A percentile compares a stretch with the other conserved stretches of the same genome.
These are phyloP conservation scores for Hypoxylon rubiginosum DNA, from an alignment of 2,329 filamentous ascomycete genomes.

Conservation along the genomic window DNA sequence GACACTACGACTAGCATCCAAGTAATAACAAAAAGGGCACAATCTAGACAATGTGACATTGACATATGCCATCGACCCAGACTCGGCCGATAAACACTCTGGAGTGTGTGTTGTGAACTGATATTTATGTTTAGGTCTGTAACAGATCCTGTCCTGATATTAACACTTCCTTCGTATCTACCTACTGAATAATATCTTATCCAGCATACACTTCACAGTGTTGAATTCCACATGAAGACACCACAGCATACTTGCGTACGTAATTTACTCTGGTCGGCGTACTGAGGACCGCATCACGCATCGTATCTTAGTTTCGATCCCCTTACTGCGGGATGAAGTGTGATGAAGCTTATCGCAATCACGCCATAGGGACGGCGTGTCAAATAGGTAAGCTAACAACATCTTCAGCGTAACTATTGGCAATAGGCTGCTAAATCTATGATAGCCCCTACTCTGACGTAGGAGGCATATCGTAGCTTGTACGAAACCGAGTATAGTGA, in stretches of 20 bases:
- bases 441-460: not conserved
- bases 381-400: not conserved
- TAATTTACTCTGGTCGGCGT: not conserved
- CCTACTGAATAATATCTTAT: too few species aligned
- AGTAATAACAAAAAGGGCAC: not conserved
- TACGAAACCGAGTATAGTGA: not conserved
- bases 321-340: not conserved
- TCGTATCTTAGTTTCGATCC: not conserved
- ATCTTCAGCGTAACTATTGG: not conserved
- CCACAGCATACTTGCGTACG: not conserved
- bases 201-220: too few species aligned
- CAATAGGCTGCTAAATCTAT: not conserved
- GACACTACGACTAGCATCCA: not conserved
- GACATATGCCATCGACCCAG: not conserved
- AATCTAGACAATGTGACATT: not conserved
- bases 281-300: not conserved
- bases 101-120: not conserved
- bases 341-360: constrained; percentile 8
- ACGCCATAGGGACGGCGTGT: constrained; percentile 10
- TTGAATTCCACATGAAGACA: too few species aligned
- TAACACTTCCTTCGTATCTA: too few species aligned
- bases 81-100: not conserved
- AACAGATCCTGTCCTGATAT: too few species aligned
- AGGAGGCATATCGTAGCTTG: not conserved
- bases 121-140: not conserved